A percentile compares a stretch with the other conserved stretches of the same genome.
phyloP scores from a whole-genome alignment of 192 early-diverging fungal species.

The Linnemannia elongata region DNA sequence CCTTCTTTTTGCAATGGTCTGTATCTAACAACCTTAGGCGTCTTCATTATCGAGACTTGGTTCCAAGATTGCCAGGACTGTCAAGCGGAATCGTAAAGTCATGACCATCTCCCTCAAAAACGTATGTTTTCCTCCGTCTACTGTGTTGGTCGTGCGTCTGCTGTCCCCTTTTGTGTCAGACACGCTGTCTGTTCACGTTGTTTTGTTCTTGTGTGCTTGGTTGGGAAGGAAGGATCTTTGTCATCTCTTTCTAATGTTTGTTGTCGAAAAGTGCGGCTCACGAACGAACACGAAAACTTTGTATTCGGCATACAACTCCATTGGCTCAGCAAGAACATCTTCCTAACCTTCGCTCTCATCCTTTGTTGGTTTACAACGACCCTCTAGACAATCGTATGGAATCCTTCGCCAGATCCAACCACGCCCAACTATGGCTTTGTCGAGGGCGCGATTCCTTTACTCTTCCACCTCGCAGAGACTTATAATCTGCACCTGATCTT shows the following conservation, averaged over 20 bases:
- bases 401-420: constrained; percentile 77
- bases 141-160: background rate
- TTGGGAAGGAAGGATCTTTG: background rate
- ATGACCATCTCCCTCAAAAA: constrained; percentile 75
- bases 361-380: constrained; percentile 11
- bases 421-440: constrained; percentile 80
- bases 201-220: constrained; percentile 1
- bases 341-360: background rate
- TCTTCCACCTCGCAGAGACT: constrained; percentile 62
- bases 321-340: background rate
- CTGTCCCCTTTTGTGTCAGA: no score
- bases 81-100: constrained; percentile 61
- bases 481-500: constrained; percentile 73
- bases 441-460: constrained; percentile 67
- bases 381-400: constrained; percentile 80
- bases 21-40: constrained; percentile 28
- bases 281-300: background rate
- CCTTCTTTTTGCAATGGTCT: background rate
- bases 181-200: background rate
- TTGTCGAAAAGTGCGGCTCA: background rate
- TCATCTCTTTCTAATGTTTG: background rate
- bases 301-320: background rate
- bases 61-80: constrained; percentile 54
- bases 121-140: constrained; percentile 47
- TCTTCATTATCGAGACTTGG: constrained; percentile 54